Evolutionary conservation across 2,329 filamentous ascomycete genomes (phyloP).

Genomic region (Talaromyces verruculosus): DNA sequence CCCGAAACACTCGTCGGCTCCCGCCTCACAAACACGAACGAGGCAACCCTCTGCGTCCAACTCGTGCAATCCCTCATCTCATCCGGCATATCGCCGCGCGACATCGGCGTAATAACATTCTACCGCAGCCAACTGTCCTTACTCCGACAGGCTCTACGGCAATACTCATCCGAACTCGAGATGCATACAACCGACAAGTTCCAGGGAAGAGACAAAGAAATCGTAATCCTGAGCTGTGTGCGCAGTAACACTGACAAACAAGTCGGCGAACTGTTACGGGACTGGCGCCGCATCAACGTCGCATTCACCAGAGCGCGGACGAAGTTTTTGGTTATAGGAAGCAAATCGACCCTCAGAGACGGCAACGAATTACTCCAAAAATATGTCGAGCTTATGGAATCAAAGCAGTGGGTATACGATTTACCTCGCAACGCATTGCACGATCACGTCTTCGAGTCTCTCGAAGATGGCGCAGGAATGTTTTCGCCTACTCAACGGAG

Average conservation of each 20-base stretch:
- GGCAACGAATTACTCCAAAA: conserved; percentile 71
- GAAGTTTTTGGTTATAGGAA: conserved; percentile 86
- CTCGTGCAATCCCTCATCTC: conserved; percentile 76
- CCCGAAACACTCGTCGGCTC: conserved; percentile 70
- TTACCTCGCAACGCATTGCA: conserved; percentile 64
- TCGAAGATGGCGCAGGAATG: conserved; percentile 6
- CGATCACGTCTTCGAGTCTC: conserved; percentile 64
- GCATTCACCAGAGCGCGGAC: conserved; percentile 90
- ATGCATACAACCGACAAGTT: conserved; percentile 98
- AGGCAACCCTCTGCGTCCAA: conserved; percentile 74
- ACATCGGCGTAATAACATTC: conserved; percentile 94
- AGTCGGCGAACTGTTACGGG: conserved; percentile 88
- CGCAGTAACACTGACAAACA: conserved; percentile 76
- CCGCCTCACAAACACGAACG: conserved; percentile 83
- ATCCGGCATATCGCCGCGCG: conserved; percentile 68
- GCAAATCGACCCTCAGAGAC: conserved; percentile 68
- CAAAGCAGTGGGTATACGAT: conserved; percentile 76
- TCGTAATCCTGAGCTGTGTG: conserved; percentile 83
- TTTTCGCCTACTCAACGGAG: conserved; percentile 27
- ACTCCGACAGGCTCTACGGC: conserved; percentile 69
- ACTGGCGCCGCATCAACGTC: conserved; percentile 93
- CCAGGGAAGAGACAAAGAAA: conserved; percentile 93
- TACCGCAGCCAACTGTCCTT: conserved; percentile 90
- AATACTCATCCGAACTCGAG: conserved; percentile 65
- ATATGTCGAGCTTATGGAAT: conserved; percentile 76